Percentiles rank a stretch among this genome's conserved stretches.
These are phyloP conservation scores for Cladosporium colombiae DNA, from an alignment of 2,329 filamentous ascomycete genomes.

Conservation along the genomic window DNA sequence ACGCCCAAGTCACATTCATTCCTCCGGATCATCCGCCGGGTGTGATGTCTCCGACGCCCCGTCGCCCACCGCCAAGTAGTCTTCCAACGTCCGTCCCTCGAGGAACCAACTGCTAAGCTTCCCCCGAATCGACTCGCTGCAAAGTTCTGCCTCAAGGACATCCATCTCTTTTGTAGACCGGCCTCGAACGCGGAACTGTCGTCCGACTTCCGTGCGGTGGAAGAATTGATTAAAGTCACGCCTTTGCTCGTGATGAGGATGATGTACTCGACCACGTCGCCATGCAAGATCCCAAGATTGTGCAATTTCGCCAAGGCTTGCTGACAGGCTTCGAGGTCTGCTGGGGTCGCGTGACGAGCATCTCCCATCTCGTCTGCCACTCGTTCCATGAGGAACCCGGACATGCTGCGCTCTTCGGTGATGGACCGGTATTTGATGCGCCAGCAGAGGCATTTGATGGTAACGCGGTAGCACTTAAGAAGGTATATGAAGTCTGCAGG, in stretches of 20 bases:
- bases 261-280: slow-evolving; percentile 43
- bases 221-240: slow-evolving; percentile 40
- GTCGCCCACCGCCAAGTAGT: neutral
- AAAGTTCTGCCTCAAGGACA: neutral
- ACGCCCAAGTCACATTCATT: too few species aligned
- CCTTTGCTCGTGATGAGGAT: slow-evolving; percentile 37
- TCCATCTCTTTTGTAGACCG: too few species aligned
- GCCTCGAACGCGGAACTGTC: neutral
- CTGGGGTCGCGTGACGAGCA: slow-evolving; percentile 30
- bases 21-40: too few species aligned
- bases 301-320: slow-evolving; percentile 37
- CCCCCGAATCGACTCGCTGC: neutral
- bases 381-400: slow-evolving; percentile 42
- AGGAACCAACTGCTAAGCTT: neutral
- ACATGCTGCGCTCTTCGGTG: slow-evolving; percentile 40
- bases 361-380: slow-evolving; percentile 26
- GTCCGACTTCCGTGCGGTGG: slow-evolving; percentile 16
- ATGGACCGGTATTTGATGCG: slow-evolving; percentile 37
- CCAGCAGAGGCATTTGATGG: slow-evolving; percentile 42
- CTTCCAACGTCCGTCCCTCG: neutral
- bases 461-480: slow-evolving; percentile 43
- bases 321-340: slow-evolving; percentile 36
- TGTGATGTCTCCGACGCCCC: too few species aligned
- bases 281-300: slow-evolving; percentile 39
- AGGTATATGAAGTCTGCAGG: slow-evolving; percentile 46